These are phyloP conservation scores for Lenzites betulinus DNA, from an alignment of 768 basidiomycete genomes.

Conservation along the genomic window DNA sequence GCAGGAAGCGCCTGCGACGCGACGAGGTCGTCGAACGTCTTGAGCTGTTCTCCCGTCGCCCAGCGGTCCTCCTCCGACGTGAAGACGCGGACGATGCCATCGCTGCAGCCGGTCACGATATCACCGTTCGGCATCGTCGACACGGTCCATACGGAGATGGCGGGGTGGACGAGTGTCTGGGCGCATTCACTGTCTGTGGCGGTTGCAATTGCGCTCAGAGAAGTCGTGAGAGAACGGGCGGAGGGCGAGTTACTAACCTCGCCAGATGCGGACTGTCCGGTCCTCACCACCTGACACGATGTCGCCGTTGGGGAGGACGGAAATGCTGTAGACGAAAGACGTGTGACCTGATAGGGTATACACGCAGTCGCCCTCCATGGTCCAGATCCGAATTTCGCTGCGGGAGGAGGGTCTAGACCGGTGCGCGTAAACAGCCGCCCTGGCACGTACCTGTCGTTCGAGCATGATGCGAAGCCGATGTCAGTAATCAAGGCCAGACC, in stretches of 20 bases:
- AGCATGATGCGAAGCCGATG: slow-evolving; percentile 92
- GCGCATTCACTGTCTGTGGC: slow-evolving; percentile 77
- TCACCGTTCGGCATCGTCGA: slow-evolving; percentile 88
- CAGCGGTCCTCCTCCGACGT: slow-evolving; percentile 72
- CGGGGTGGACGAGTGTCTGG: slow-evolving; percentile 91
- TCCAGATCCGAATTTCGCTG: slow-evolving; percentile 94
- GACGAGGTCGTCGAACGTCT: slow-evolving; percentile 73
- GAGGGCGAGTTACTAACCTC: slow-evolving; percentile 49
- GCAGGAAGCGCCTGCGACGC: slow-evolving; percentile 78
- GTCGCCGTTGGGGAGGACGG: slow-evolving; percentile 78
- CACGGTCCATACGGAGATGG: slow-evolving; percentile 96
- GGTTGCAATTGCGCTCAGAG: not conserved
- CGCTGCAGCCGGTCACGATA: slow-evolving; percentile 90
- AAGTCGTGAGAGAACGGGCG: slow-evolving; percentile 4
- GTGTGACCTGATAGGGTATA: slow-evolving; percentile 91
- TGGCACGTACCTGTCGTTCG: slow-evolving; percentile 79
- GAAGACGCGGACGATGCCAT: slow-evolving; percentile 86
- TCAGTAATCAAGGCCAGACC: slow-evolving; percentile 79
- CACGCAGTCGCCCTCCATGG: slow-evolving; percentile 73
- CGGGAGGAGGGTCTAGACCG: slow-evolving; percentile 10
- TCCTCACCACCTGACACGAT: slow-evolving; percentile 94
- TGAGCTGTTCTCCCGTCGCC: slow-evolving; percentile 64
- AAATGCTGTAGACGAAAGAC: slow-evolving; percentile 92
- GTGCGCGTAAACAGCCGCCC: not conserved
- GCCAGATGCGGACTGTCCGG: slow-evolving; percentile 90